Percentiles rank a stretch among this genome's conserved stretches.
phyloP scores from a whole-genome alignment of 179 eudicot genomes.

The Silene vulgaris region DNA sequence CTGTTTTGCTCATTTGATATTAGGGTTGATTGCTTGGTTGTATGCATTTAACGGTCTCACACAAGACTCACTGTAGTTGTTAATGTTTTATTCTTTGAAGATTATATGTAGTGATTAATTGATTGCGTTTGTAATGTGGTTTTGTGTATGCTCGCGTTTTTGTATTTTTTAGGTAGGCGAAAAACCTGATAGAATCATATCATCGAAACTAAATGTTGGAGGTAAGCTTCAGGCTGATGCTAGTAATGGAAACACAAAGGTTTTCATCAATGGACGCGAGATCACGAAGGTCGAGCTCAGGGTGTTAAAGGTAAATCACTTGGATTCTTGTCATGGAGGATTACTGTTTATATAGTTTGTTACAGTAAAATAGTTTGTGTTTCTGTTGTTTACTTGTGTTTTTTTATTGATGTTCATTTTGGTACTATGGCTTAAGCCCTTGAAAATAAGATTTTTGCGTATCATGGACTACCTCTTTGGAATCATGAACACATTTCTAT shows the following conservation, averaged over 20 bases:
- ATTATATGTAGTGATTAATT: not conserved
- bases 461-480: not conserved
- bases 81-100: not conserved
- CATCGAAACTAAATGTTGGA: slow-evolving; percentile 14
- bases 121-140: not conserved
- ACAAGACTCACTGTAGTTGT: too few relatives aligned
- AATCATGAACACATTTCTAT: not conserved
- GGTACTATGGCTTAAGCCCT: not conserved
- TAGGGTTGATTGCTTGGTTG: too few relatives aligned
- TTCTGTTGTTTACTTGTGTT: not conserved
- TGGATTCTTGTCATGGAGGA: not conserved
- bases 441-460: too few relatives aligned
- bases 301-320: not conserved
- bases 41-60: not conserved
- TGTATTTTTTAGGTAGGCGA: slow-evolving; percentile 9
- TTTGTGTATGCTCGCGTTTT: not conserved
- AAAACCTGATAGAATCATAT: slow-evolving; percentile 8
- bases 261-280: slow-evolving; percentile 13
- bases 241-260: slow-evolving; percentile 9
- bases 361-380: not conserved
- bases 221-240: not conserved
- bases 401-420: not conserved
- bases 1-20: too few relatives aligned
- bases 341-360: not conserved
- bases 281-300: slow-evolving; percentile 14